Evolutionary conservation across 2,329 filamentous ascomycete species (phyloP).

Genomic region (Capronia epimyces): DNA sequence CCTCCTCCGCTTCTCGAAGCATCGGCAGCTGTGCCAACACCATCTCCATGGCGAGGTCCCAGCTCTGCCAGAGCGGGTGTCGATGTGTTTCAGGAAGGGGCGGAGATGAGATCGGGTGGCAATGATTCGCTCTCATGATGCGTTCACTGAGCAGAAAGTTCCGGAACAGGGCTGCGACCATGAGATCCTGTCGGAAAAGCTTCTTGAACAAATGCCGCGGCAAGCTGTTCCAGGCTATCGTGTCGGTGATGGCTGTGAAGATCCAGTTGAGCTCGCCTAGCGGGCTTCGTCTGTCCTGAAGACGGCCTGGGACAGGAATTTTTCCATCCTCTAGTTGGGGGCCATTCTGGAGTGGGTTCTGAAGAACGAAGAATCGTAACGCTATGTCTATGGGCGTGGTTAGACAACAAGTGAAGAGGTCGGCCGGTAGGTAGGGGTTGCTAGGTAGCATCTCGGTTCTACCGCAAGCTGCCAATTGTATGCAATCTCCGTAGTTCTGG

Average conservation of each 20-base stretch:
- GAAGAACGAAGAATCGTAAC: slow-evolving; percentile 88
- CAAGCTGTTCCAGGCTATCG: slow-evolving; percentile 95
- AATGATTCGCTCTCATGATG: slow-evolving; percentile 94
- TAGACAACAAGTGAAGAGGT: slow-evolving; percentile 91
- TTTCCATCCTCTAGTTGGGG: slow-evolving; percentile 77
- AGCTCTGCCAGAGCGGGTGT: slow-evolving; percentile 92
- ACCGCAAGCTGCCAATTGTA: slow-evolving; percentile 86
- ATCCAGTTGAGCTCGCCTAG: slow-evolving; percentile 98
- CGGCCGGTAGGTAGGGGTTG: slow-evolving; percentile 85
- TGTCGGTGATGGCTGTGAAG: slow-evolving; percentile 97
- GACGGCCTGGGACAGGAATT: slow-evolving; percentile 72
- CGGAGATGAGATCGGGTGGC: slow-evolving; percentile 87
- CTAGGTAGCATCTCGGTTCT: slow-evolving; percentile 90
- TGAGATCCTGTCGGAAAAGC: slow-evolving; percentile 92
- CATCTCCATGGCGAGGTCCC: slow-evolving; percentile 95
- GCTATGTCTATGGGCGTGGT: slow-evolving; percentile 98
- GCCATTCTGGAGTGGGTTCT: slow-evolving; percentile 68
- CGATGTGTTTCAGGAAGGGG: slow-evolving; percentile 90
- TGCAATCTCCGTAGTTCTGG: slow-evolving; percentile 71
- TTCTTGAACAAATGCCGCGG: slow-evolving; percentile 89
- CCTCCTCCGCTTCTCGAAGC: slow-evolving; percentile 70
- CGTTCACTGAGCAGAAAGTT: slow-evolving; percentile 93
- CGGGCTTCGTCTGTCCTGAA: slow-evolving; percentile 88
- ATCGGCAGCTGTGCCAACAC: slow-evolving; percentile 83
- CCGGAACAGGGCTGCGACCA: slow-evolving; percentile 96